A percentile compares a stretch with the other conserved stretches of the same genome.
Conservation (phyloP, 2,329 filamentous ascomycete genomes). For the Calonectria pseudoreteaudii region DNA sequence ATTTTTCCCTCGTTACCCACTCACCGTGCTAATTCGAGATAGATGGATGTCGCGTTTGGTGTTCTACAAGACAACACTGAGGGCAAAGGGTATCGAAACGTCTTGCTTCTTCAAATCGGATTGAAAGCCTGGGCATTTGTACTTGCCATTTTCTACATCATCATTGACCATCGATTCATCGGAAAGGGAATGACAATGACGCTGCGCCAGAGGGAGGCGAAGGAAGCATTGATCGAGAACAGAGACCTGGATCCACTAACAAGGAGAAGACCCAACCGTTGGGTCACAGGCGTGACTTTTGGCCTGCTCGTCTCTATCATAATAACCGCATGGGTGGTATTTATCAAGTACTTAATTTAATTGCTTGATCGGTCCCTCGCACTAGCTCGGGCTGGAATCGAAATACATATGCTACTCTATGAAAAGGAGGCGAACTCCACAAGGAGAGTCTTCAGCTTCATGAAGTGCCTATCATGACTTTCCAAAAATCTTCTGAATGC, state of each 20-base stretch:
- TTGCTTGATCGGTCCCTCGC: no score
- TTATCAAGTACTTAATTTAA: conserved; percentile 37
- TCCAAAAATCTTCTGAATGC: no score
- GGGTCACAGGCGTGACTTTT: conserved; percentile 26
- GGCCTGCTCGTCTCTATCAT: conserved; percentile 29
- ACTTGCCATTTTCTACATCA: conserved; percentile 31
- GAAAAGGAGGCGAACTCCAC: no score
- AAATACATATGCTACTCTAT: no score
- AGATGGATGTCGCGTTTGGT: conserved; percentile 42
- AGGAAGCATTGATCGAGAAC: conserved; percentile 29
- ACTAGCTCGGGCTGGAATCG: no score
- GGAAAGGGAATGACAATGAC: conserved; percentile 39
- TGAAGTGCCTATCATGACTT: no score
- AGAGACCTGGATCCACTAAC: conserved; percentile 33
- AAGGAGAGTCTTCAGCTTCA: no score
- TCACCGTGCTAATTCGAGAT: background rate
- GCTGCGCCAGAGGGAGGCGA: conserved; percentile 25
- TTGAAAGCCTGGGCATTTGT: conserved; percentile 37
- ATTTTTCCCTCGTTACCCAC: no score
- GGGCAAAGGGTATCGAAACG: conserved; percentile 31
- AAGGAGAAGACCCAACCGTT: conserved; percentile 26
- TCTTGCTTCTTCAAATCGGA: conserved; percentile 28
- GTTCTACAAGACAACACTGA: conserved; percentile 37
- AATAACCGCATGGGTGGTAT: conserved; percentile 30
- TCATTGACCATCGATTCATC: conserved; percentile 34